Percentiles rank a stretch among this genome's conserved stretches.
These are phyloP conservation scores for Saccharomyces pastorianus DNA, from an alignment of 1,139 yeast genomes.

Conservation along the genomic window DNA sequence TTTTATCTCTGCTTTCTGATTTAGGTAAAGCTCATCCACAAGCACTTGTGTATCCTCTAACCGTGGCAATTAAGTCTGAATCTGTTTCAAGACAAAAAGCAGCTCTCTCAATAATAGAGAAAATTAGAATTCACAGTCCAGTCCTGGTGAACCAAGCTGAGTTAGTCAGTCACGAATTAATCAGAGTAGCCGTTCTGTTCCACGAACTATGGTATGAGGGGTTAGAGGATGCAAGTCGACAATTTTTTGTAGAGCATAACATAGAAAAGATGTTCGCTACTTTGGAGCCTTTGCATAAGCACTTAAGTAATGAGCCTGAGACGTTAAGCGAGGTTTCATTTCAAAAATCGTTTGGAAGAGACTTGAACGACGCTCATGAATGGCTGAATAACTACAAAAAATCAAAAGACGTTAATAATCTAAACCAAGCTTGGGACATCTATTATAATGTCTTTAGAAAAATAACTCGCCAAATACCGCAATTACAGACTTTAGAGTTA, in stretches of 20 bases:
- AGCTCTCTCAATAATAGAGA: slow-evolving; percentile 83
- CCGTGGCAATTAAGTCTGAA: slow-evolving; percentile 93
- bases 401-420: slow-evolving; percentile 76
- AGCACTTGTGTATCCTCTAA: slow-evolving; percentile 88
- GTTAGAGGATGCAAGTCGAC: slow-evolving; percentile 88
- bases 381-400: slow-evolving; percentile 85
- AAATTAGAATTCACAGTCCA: slow-evolving; percentile 84
- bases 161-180: slow-evolving; percentile 85
- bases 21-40: slow-evolving; percentile 95
- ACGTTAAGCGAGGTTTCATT: slow-evolving; percentile 90
- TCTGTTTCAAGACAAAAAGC: slow-evolving; percentile 85
- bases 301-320: slow-evolving; percentile 81
- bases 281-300: slow-evolving; percentile 78
- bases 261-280: slow-evolving; percentile 92
- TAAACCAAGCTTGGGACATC: slow-evolving; percentile 97
- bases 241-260: slow-evolving; percentile 89
- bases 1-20: slow-evolving; percentile 75
- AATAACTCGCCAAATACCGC: slow-evolving; percentile 82
- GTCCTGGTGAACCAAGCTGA: slow-evolving; percentile 85
- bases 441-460: slow-evolving; percentile 90
- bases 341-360: slow-evolving; percentile 89
- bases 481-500: slow-evolving; percentile 73
- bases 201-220: slow-evolving; percentile 99
- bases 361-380: slow-evolving; percentile 83
- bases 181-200: slow-evolving; percentile 93